Conservation (phyloP, 2,329 filamentous ascomycete genomes). For the Diaporthe amygdali region DNA sequence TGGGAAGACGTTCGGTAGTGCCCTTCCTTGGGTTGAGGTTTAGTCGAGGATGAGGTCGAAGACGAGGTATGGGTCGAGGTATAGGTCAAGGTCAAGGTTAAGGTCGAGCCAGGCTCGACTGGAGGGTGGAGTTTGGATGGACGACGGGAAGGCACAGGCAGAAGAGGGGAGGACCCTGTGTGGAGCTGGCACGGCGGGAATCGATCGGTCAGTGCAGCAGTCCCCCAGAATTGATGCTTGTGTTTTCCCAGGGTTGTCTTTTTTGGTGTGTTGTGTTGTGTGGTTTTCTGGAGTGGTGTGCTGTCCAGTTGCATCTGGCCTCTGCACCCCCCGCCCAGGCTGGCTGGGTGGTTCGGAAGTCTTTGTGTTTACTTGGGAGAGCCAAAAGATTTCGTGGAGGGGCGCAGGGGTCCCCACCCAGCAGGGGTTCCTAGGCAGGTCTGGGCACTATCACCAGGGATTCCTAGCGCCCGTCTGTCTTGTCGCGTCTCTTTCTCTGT, state of each 20-base stretch:
- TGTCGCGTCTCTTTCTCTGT: too few species aligned
- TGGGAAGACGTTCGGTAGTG: background rate
- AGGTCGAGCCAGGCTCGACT: background rate
- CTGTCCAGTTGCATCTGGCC: background rate
- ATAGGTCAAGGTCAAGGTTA: background rate
- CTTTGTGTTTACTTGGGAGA: conserved; percentile 5
- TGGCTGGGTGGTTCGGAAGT: background rate
- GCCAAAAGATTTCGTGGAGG: background rate
- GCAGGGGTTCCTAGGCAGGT: background rate
- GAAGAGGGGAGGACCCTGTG: conserved; percentile 4
- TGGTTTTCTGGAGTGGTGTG: background rate
- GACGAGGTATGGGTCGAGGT: background rate
- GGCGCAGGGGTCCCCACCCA: background rate
- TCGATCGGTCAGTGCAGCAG: too few species aligned
- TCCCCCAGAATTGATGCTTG: background rate
- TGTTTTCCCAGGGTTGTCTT: background rate
- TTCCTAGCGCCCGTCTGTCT: too few species aligned
- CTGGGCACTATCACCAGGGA: background rate
- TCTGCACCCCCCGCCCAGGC: background rate
- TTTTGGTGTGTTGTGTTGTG: background rate
- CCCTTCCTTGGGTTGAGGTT: background rate
- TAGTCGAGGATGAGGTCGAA: background rate
- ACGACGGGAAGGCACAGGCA: background rate
- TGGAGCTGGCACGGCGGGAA: background rate
- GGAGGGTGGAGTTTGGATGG: background rate